Evolutionary conservation across 2,329 filamentous ascomycete species (phyloP), one percentile per base, ranked within the genome.

Genomic region (Verticillium nubilum): DNA sequence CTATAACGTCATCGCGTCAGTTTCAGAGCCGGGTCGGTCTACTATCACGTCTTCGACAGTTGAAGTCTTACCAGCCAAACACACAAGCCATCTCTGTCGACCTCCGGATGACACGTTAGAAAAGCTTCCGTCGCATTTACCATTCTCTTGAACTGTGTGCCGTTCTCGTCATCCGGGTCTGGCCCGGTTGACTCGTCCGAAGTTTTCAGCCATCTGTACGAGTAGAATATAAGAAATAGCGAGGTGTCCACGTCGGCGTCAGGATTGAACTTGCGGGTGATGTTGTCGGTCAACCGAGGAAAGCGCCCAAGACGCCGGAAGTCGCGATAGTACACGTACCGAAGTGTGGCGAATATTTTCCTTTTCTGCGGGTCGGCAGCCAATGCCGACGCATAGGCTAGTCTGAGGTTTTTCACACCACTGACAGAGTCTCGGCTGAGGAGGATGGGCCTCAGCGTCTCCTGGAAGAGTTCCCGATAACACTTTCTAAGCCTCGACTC

Each of bases 391-490:
- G 33, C 33, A 37, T 37, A 37, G 33, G 33, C 33, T 13, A n/a
- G 33, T 37, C 33, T n/a, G 33, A 37, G 33, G 33, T 37, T 37
- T 37, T 37, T n/a, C 33, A 37, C 33, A n/a, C 33, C 33, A 37
- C 33, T n/a, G 33, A 37, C 33, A n/a, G 33, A 37, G 33, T 37
- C 33, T 37, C 33, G 33, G 33, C 33, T 37, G 71, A 37, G 33
- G 12, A 37, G 33, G 33, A 37, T 64, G 1, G 70, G 72, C n/a
- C 72, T 67, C 12, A 75, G 62, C 19, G 67, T 66, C 35, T 74
- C 72, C 60, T 76, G 73, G 42, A 75, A 72, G 1, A 75, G 35
- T 55, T 74, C 68, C 1, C 72, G 66, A 57, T 76, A 75, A 1
- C 65, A 66, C 60, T 71, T 75, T 17, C 72, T 68, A 29, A 74